These are phyloP conservation scores for Viola pubescens DNA, from an alignment of 441 rosid species.

Conservation along the genomic window DNA sequence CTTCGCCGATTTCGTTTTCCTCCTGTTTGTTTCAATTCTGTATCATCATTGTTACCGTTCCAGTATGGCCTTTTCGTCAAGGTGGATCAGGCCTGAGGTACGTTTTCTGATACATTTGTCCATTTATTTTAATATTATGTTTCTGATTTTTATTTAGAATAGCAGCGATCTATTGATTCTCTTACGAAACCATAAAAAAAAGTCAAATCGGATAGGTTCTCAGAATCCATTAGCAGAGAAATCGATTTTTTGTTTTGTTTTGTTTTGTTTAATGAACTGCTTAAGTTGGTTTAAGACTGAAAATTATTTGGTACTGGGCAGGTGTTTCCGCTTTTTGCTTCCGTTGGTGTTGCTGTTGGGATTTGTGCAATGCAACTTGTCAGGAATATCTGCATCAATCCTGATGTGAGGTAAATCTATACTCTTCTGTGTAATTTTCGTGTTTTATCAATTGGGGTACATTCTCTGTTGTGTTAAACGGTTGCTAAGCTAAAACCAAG, in stretches of 20 bases:
- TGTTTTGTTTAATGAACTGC: not conserved
- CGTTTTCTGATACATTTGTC: not conserved
- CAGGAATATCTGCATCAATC: constrained; percentile 45
- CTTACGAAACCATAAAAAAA: not conserved
- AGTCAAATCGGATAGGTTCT: no score
- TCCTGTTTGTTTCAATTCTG: not conserved
- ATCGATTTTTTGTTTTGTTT: not conserved
- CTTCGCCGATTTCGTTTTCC: not conserved
- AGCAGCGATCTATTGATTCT: not conserved
- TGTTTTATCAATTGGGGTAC: no score
- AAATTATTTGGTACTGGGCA: constrained; percentile 1
- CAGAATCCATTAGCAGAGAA: not conserved
- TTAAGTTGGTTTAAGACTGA: not conserved
- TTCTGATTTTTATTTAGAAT: not conserved
- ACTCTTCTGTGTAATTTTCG: not conserved
- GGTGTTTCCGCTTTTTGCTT: constrained; percentile 55
- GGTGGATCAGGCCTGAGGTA: constrained; percentile 40
- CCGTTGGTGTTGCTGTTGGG: constrained; percentile 44
- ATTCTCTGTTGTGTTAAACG: no score
- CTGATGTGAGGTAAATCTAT: constrained; percentile 48
- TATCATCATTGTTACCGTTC: not conserved
- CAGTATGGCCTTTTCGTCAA: constrained; percentile 15
- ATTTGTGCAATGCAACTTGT: constrained; percentile 50
- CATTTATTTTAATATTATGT: not conserved
- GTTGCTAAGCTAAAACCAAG: no score